Base-by-base conservation (phyloP, 2,329 filamentous ascomycete genomes). In the Aspergillus piperis region DNA sequence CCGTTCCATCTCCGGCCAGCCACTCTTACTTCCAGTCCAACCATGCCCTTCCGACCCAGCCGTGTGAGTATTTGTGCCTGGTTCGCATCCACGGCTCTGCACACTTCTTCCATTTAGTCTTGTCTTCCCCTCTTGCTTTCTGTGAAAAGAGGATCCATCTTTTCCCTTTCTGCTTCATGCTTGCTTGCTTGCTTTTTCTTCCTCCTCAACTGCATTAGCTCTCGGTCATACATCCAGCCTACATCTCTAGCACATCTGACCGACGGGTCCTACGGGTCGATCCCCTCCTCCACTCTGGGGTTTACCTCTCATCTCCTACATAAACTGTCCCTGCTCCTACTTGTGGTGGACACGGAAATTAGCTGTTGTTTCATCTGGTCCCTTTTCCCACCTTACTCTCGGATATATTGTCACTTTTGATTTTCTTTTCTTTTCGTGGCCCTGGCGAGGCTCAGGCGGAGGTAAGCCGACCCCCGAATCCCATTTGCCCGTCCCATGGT, bases 41-140 rank as follows among this genome's bases (percentile, higher is more conserved):
- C 54, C 57, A 62, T 63, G 54, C 54, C 25, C 56, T 62, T 62
- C 59, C 63, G 61, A 59, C 44, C 63, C 61, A 63, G 63, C 63
- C 63, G 63, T 59, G 44, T 23, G 57, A 42, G 49, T 57, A 21
- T 57, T 42, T 21, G 41, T 61, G 53, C 52, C 52, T 57, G 54
- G 51, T 19, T 30, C 47, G 61, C 48, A 44, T 54, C 49, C 17
- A 54, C 50, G 13, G 30, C 30, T 36, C 32, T 36, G 19, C 38
- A 53, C 6, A 6, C 41, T 44, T 23, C 10, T 44, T 32, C 23
- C 23, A 50, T 49, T 49, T 49, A 49, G 13, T 30, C 27, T 30
- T 30, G 27, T 49, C 23, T 54, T 8, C 19, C 38, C 52, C 21
- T 54, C 53, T 19, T 25, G n/a, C 30, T 8, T 8, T n/a, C 4